Percentiles rank a stretch among this genome's conserved stretches.
Evolutionary conservation across 1,139 yeast genomes (phyloP).

Genomic region (Candida pseudocylindracea): DNA sequence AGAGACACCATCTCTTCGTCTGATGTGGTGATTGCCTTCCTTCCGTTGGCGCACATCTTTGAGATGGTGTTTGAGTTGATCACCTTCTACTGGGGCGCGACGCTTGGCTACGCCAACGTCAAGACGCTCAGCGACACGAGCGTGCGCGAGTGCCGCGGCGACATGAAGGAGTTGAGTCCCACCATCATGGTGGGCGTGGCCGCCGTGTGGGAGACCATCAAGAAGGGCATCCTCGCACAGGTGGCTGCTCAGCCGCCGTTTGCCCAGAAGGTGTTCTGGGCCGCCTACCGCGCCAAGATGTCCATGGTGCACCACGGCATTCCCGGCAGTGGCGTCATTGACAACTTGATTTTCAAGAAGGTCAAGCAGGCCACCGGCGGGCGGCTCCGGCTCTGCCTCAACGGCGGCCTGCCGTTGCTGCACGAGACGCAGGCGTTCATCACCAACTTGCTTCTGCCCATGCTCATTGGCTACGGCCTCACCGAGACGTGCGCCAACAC

Average conservation of each 20-base stretch:
- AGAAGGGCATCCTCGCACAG: constrained; percentile 77
- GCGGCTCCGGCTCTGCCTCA: constrained; percentile 41
- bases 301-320: constrained; percentile 37
- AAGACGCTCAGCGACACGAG: constrained; percentile 76
- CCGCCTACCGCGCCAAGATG: constrained; percentile 54
- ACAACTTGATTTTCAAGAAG: constrained; percentile 50
- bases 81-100: constrained; percentile 75
- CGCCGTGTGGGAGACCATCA: constrained; percentile 93
- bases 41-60: constrained; percentile 92
- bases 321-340: constrained; percentile 44
- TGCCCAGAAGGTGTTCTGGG: constrained; percentile 75
- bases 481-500: constrained; percentile 94
- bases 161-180: constrained; percentile 72
- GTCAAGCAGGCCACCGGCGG: constrained; percentile 96
- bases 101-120: constrained; percentile 79
- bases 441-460: constrained; percentile 57
- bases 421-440: constrained; percentile 72
- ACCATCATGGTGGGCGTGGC: constrained; percentile 97
- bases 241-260: constrained; percentile 42
- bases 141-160: constrained; percentile 71
- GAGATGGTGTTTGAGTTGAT: constrained; percentile 76
- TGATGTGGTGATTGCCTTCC: constrained; percentile 66
- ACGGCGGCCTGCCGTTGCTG: constrained; percentile 91
- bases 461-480: constrained; percentile 89
- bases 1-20: constrained; percentile 23